Percentiles rank a stretch among this genome's conserved stretches.
Conservation (phyloP, 345 rosid genomes). For the Brassica juncea region DNA sequence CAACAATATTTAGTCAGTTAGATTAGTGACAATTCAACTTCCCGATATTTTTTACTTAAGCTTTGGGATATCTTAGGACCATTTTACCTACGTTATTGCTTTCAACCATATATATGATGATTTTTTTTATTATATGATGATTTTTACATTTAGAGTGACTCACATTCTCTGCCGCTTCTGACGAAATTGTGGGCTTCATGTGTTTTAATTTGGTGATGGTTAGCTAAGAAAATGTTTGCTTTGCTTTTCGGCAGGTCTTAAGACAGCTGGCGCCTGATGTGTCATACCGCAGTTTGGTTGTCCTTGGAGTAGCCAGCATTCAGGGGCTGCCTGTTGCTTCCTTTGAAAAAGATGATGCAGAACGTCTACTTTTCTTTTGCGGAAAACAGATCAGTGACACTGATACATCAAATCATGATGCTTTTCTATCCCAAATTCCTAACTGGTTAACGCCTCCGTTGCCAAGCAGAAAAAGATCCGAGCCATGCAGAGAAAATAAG, state of each 20-base stretch:
- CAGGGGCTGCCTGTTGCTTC: slow-evolving; percentile 97
- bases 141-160: slow-evolving; percentile 14
- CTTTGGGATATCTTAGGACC: slow-evolving; percentile 1
- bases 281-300: slow-evolving; percentile 83
- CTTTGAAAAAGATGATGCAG: slow-evolving; percentile 93
- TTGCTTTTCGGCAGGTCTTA: slow-evolving; percentile 57
- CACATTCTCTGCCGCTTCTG: slow-evolving; percentile 18
- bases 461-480: slow-evolving; percentile 70
- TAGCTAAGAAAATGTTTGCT: slow-evolving; percentile 12
- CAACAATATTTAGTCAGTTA: background rate
- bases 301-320: slow-evolving; percentile 92
- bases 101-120: background rate
- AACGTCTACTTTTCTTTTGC: slow-evolving; percentile 87
- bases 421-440: slow-evolving; percentile 52
- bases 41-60: background rate
- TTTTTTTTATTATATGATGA: slow-evolving; percentile 1
- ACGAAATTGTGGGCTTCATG: slow-evolving; percentile 7
- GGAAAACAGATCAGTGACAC: slow-evolving; percentile 49
- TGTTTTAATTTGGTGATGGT: slow-evolving; percentile 4
- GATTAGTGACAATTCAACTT: background rate
- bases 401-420: slow-evolving; percentile 40
- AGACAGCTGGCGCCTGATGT: slow-evolving; percentile 95
- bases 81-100: background rate
- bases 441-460: slow-evolving; percentile 84
- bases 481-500: slow-evolving; percentile 56